These are phyloP conservation scores for Apiotrichum brassicae DNA, from an alignment of 1,284 basidiomycete genomes.

Conservation along the genomic window DNA sequence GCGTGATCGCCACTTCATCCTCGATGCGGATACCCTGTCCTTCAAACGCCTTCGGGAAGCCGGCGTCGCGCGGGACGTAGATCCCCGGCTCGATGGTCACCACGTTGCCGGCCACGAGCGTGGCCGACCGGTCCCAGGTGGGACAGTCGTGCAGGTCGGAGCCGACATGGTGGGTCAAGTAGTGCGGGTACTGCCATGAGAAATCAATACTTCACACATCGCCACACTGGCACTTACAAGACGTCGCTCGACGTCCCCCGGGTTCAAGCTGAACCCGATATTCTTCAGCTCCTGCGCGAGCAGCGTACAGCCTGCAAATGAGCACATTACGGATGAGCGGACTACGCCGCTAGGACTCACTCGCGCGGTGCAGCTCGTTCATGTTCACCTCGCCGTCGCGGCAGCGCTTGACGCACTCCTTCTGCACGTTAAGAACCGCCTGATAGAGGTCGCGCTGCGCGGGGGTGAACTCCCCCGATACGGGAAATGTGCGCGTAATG, in stretches of 20 bases:
- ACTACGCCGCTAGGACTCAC: conserved; percentile 33
- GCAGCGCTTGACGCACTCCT: conserved; percentile 48
- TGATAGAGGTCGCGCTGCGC: conserved; percentile 84
- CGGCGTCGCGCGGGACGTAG: conserved; percentile 70
- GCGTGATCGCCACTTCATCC: conserved; percentile 76
- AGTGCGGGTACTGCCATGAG: conserved; percentile 62
- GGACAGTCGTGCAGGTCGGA: conserved; percentile 52
- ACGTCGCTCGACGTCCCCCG: conserved; percentile 66
- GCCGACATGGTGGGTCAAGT: conserved; percentile 54
- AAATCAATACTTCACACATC: conserved; percentile 48
- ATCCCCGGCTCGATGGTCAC: conserved; percentile 58
- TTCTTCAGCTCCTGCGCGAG: conserved; percentile 69
- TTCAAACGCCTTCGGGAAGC: conserved; percentile 79
- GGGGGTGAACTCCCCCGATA: conserved; percentile 67
- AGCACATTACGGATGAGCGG: neutral
- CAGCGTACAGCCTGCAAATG: conserved; percentile 56
- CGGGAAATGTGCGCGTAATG: conserved; percentile 91
- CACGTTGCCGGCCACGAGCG: conserved; percentile 70
- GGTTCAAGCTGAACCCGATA: conserved; percentile 67
- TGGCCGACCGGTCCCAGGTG: conserved; percentile 39
- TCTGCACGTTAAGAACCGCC: conserved; percentile 52
- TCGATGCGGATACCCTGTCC: conserved; percentile 86
- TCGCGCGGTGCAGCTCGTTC: conserved; percentile 71
- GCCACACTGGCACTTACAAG: conserved; percentile 47
- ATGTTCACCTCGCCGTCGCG: conserved; percentile 57